phyloP scores from a whole-genome alignment of 495 filamentous ascomycete genomes.

The Aspergillus ellipticus region DNA sequence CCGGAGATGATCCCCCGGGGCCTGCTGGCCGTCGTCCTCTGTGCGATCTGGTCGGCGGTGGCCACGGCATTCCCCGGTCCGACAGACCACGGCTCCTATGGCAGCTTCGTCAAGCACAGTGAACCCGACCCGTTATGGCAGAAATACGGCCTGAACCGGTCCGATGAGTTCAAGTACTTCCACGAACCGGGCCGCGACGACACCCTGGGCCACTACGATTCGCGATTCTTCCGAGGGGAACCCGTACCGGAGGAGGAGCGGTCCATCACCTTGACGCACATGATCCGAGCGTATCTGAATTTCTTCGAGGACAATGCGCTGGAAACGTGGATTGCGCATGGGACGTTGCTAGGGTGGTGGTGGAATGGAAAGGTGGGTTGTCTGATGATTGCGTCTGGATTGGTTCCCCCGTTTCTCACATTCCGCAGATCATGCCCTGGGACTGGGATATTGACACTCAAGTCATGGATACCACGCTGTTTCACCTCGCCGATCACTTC shows the following conservation, averaged over 20 bases:
- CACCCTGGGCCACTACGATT: conserved; percentile 67
- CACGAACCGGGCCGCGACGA: conserved; percentile 56
- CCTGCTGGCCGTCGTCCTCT: conserved; percentile 13
- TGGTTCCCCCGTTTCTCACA: not conserved
- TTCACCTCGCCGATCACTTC: conserved; percentile 56
- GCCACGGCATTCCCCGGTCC: conserved; percentile 14
- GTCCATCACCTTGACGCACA: conserved; percentile 58
- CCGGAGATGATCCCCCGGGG: conserved; percentile 13
- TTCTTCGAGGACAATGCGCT: conserved; percentile 59
- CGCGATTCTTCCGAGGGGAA: conserved; percentile 56
- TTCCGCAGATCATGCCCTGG: conserved; percentile 67
- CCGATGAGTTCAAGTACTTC: conserved; percentile 46
- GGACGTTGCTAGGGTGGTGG: conserved; percentile 86
- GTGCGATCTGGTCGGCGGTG: conserved; percentile 23
- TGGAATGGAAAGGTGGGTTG: conserved; percentile 68
- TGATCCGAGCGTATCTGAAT: conserved; percentile 70
- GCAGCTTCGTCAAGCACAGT: conserved; percentile 11
- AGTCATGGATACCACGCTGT: conserved; percentile 60
- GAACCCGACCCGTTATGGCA: conserved; percentile 23
- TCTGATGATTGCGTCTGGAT: not conserved
- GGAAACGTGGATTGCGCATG: conserved; percentile 87
- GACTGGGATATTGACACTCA: conserved; percentile 88
- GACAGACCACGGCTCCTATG: conserved; percentile 10
- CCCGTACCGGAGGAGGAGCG: conserved; percentile 61
- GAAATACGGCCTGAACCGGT: conserved; percentile 31